These are phyloP conservation scores for Abelmoschus esculentus DNA, from an alignment of 345 rosid species.

Conservation along the genomic window DNA sequence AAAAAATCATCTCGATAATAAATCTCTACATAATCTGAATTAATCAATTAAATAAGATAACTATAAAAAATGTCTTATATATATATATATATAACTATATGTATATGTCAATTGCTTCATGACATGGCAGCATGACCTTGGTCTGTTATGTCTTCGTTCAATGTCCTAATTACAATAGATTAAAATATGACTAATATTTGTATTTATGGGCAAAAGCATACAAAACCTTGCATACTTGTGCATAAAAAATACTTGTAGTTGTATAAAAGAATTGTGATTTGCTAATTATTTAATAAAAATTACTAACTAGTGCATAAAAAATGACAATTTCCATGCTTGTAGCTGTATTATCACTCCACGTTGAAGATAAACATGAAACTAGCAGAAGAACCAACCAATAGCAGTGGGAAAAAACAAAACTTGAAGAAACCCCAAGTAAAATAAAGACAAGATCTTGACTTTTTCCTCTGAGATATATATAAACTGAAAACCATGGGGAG, in stretches of 20 bases:
- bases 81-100: no score
- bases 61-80: no score
- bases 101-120: background rate
- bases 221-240: no score
- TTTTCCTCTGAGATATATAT: background rate
- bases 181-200: no score
- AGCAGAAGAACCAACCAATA: slow-evolving; percentile 7
- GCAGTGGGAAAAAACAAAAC: background rate
- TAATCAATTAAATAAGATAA: no score
- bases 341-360: background rate
- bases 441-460: background rate
- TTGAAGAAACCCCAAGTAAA: background rate
- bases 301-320: background rate
- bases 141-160: background rate
- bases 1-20: no score
- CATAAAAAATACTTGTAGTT: no score
- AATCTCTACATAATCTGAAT: no score
- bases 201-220: no score
- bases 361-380: slow-evolving; percentile 16
- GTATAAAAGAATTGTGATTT: no score
- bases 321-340: background rate
- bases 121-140: background rate
- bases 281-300: no score
- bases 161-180: background rate
- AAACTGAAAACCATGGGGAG: background rate